Evolutionary conservation across 306 rosid genomes (phyloP), one percentile per base, ranked within the genome.

Genomic region (Rosa lucieae): DNA sequence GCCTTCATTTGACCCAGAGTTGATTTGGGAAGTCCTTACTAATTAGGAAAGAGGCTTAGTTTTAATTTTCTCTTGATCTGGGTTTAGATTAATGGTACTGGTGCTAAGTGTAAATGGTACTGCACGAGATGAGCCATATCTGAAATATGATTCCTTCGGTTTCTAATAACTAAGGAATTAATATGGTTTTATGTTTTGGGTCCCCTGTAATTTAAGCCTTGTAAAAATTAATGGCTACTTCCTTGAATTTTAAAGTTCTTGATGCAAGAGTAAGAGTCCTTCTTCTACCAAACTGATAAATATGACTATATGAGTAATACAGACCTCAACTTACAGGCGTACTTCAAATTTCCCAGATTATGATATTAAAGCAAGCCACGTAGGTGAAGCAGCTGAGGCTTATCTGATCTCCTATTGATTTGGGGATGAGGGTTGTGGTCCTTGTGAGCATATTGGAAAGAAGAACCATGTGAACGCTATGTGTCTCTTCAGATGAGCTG

Each of bases 1-100:
- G 81, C 99, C 99, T 20, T 96, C 99, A 14, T 93, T 78, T 56
- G 99, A 96, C 32, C 94, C 96, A 0, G 98, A 96, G 40, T 89
- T 91, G 86, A 91, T 96, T 48, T 2, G 37, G 37, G 37, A 32
- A 32, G 37, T 32, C 37, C 37, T 32, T 32, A 3, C 37, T 32
- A 87, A 80, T 83, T 93, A 87, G 87, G 75, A 32, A 59, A 12
- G 37, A 32, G 39, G 46, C 9, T 12, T 11, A 23, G 5, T 18
- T 15, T 51, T 51, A 51, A 51, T 2, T 32, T 32, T 32, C 37
- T 32, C 37, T 32, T 32, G 3, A 32, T 59, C 37, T 78, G 21
- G 56, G 29, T 21, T 56, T 39, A 23, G 47, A 52, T 39, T 56
- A 10, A 58, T 10, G 62, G 78, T 17, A 75, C 52, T 10, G 52